These are phyloP conservation scores for Sporothrix protearum DNA, from an alignment of 2,329 filamentous ascomycete species.

Conservation along the genomic window DNA sequence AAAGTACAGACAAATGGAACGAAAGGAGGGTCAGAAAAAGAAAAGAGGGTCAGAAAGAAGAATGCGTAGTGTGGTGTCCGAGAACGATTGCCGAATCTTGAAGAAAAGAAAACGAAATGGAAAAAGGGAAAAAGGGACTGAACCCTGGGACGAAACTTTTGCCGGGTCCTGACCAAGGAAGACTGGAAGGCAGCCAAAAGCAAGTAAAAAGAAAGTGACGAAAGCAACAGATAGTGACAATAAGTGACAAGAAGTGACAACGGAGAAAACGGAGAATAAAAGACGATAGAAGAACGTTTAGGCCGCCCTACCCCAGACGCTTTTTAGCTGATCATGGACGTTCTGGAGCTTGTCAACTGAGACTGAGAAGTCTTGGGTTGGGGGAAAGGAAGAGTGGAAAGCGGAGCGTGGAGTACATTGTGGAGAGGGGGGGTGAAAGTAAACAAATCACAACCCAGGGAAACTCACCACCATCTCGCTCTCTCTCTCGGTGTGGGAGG, in stretches of 20 bases:
- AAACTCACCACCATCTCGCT: neutral
- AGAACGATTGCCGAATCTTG: neutral
- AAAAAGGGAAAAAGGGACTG: too few species aligned
- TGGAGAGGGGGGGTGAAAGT: neutral
- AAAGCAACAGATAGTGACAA: neutral
- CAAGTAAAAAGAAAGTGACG: too few species aligned
- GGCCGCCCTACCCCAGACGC: neutral
- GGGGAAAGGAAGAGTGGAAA: neutral
- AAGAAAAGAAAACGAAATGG: too few species aligned
- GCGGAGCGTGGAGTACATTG: neutral
- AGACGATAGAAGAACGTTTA: neutral
- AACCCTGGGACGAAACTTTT: neutral
- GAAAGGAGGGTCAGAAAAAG: neutral
- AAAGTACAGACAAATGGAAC: neutral
- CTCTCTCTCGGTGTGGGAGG: neutral
- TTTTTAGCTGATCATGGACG: neutral
- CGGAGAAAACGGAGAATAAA: neutral
- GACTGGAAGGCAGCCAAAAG: too few species aligned
- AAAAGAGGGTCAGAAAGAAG: neutral
- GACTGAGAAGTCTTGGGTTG: too few species aligned
- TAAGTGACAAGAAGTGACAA: neutral
- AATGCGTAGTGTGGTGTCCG: neutral
- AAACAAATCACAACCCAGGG: neutral
- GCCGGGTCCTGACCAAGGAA: neutral
- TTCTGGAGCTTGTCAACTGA: neutral